Evolutionary conservation across 192 early-diverging fungal genomes (phyloP).

Genomic region (Umbelopsis ramanniana): DNA sequence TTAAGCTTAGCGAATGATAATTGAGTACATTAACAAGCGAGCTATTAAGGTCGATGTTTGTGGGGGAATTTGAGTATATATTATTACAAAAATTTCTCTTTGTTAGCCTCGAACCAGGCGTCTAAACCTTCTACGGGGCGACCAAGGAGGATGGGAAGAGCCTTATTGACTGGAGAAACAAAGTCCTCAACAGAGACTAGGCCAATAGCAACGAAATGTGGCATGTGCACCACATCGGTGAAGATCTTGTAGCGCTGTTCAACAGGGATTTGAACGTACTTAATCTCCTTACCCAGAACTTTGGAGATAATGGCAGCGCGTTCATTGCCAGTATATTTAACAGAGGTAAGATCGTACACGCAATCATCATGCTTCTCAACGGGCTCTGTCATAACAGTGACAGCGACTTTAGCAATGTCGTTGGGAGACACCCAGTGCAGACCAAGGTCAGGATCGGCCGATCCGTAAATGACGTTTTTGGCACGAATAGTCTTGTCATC

Average conservation of each 20-base stretch:
- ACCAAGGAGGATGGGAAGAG: not conserved
- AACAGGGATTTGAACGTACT: not conserved
- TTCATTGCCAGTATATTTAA: not conserved
- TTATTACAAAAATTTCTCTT: not conserved
- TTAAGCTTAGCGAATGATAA: too few species aligned
- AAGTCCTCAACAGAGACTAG: not conserved
- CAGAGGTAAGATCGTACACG: not conserved
- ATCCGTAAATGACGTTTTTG: not conserved
- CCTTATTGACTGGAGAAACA: not conserved
- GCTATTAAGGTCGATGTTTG: not conserved
- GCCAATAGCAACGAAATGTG: not conserved
- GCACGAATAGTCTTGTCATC: not conserved
- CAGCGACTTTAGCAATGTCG: conserved; percentile 2
- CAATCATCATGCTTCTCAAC: conserved; percentile 6
- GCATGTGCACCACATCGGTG: not conserved
- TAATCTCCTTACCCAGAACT: not conserved
- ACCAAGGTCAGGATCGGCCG: not conserved
- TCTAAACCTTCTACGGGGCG: not conserved
- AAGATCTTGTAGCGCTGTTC: not conserved
- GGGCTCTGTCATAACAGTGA: not conserved
- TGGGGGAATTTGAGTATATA: too few species aligned
- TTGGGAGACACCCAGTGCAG: not conserved
- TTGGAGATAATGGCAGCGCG: not conserved
- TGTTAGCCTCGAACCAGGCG: not conserved
- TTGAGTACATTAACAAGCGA: too few species aligned